A percentile compares a stretch with the other conserved stretches of the same genome.
phyloP scores from a whole-genome alignment of 306 rosid genomes.

The Vachellia collinsii region DNA sequence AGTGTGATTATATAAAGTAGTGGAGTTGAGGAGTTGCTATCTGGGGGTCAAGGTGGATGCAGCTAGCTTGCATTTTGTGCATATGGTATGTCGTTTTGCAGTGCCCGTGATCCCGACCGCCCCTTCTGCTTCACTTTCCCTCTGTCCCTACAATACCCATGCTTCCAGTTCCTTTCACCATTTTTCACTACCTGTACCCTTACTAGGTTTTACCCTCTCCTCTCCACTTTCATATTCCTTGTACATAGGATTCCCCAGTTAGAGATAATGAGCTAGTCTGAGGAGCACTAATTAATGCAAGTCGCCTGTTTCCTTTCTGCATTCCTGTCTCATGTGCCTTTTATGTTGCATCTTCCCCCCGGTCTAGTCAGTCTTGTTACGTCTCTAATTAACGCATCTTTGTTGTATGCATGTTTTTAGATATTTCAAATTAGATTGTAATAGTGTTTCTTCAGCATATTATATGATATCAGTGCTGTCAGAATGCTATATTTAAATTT shows the following conservation, averaged over 20 bases:
- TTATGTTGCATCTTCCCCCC: not conserved
- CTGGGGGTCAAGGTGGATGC: constrained; percentile 5
- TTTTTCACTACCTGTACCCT: constrained; percentile 20
- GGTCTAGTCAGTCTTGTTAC: not conserved
- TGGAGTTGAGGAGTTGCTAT: constrained; percentile 17
- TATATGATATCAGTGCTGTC: too few species aligned
- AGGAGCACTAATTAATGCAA: not conserved
- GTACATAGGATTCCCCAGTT: constrained; percentile 21
- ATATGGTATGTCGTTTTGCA: constrained; percentile 40
- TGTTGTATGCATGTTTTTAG: not conserved
- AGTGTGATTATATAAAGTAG: not conserved
- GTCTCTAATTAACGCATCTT: not conserved
- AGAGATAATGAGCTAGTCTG: not conserved
- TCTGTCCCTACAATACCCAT: constrained; percentile 30
- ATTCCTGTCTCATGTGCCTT: not conserved
- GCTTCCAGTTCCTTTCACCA: constrained; percentile 35
- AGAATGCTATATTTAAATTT: not conserved
- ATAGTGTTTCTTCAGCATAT: not conserved
- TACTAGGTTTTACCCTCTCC: not conserved
- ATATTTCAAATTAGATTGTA: not conserved
- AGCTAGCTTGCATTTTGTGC: constrained; percentile 27
- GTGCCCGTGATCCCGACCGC: constrained; percentile 65
- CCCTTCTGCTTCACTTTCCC: constrained; percentile 39
- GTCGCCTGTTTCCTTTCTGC: not conserved
- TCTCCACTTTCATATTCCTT: constrained; percentile 9